Evolutionary conservation across 2,329 filamentous ascomycete genomes (phyloP).

Genomic region (Sclerotinia spermophila): DNA sequence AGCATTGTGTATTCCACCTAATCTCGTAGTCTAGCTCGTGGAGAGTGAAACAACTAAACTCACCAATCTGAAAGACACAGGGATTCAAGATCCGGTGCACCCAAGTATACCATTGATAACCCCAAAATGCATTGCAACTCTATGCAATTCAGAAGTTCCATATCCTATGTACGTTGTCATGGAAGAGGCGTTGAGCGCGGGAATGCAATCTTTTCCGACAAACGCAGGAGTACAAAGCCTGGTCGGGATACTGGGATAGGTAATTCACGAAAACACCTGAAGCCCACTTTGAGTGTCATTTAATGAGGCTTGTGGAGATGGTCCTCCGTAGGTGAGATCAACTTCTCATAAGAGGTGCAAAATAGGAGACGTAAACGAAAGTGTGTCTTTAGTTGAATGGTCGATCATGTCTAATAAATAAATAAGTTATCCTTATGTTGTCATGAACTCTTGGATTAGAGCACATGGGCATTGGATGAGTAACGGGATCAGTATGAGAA

Average conservation of each 20-base stretch:
- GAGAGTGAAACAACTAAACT: neutral
- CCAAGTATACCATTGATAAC: neutral
- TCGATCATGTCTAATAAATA: conserved; percentile 8
- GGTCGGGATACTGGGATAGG: neutral
- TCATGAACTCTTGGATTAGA: neutral
- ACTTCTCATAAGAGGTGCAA: neutral
- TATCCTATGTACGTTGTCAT: neutral
- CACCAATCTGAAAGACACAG: neutral
- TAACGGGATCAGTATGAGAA: neutral
- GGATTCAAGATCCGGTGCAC: neutral
- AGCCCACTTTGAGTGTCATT: neutral
- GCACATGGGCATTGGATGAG: neutral
- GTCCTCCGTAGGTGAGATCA: neutral
- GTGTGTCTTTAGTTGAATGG: neutral
- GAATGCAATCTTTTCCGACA: neutral
- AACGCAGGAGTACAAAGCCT: neutral
- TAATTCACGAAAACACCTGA: neutral
- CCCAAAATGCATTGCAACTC: neutral
- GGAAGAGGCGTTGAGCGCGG: neutral
- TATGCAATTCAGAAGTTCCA: neutral
- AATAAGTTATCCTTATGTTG: neutral
- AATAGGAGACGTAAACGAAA: neutral
- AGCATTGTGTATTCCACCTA: neutral
- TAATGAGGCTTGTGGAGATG: neutral
- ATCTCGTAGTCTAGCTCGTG: neutral